Conservation (phyloP, 441 rosid species). For the Iberis amara region DNA sequence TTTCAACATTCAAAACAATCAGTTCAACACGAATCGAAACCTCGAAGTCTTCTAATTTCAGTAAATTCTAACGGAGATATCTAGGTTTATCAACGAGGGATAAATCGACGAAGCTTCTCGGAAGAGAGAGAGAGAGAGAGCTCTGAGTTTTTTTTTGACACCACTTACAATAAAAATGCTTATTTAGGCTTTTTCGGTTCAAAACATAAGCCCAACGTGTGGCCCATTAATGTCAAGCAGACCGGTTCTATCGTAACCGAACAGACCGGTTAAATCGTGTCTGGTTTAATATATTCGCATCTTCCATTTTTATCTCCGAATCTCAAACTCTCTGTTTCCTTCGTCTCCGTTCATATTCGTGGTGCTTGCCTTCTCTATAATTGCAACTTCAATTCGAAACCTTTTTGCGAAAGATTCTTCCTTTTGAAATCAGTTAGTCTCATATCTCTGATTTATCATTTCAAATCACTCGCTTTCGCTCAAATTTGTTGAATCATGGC, state of each 20-base stretch:
- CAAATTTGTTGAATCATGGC: constrained; percentile 47
- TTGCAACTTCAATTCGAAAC: not conserved
- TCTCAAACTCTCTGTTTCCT: not conserved
- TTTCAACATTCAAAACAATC: too few species aligned
- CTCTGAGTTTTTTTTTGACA: too few species aligned
- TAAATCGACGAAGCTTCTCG: too few species aligned
- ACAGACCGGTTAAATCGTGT: not conserved
- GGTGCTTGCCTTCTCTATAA: constrained; percentile 8
- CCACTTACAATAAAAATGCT: not conserved
- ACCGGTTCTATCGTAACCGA: not conserved
- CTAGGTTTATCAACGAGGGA: too few species aligned
- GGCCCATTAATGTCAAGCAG: too few species aligned
- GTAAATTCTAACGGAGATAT: too few species aligned
- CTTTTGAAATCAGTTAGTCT: not conserved
- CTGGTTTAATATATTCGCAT: constrained; percentile 9
- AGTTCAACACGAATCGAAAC: too few species aligned
- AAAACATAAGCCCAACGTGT: not conserved
- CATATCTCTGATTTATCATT: not conserved
- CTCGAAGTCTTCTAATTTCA: too few species aligned
- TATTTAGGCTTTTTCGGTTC: constrained; percentile 7
- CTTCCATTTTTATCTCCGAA: not conserved
- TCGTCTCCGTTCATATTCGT: constrained; percentile 15
- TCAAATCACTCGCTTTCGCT: not conserved
- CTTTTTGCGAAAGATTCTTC: constrained; percentile 1
- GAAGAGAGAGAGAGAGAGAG: too few species aligned